Evolutionary conservation across 257 asterid species (phyloP), one percentile per base, ranked within the genome.

Genomic region (Plantago elongata): DNA sequence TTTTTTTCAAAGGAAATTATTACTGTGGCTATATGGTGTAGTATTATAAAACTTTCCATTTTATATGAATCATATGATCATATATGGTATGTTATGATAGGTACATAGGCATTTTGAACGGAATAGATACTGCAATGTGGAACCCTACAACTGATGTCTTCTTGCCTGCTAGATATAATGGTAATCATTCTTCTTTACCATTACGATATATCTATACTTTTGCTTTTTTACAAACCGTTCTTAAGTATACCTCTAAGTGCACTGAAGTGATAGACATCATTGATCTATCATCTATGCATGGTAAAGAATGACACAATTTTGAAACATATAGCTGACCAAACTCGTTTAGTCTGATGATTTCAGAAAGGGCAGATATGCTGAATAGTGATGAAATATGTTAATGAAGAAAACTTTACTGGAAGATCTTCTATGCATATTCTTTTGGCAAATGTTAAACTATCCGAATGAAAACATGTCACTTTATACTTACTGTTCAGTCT

Each of bases 101-200:
- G 92, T 89, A 89, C 79, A 64, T 70, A 45, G 97, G 95, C 34
- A 80, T 87, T 66, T 74, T 87, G 81, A 89, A 89, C 46, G 95
- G 94, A 73, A 89, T 89, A 54, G 94, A 89, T 76, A 78, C 90
- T 65, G 82, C 68, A 46, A 76, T 87, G 65, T 87, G 97, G 97
- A 87, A 89, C 80, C 95, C 95, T 57, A 88, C 94, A 46, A 84
- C 84, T 1, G 94, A 87, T 64, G 62, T 66, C 63, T 84, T 75
- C 81, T 81, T 89, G 84, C 95, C 95, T 60, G 86, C 91, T 75
- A 87, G 81, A 57, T 87, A 74, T 74, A 88, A 83, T 75, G 95
- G 97, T 89, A 83, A 77, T 37, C 43, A 38, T 52, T 58, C 64
- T 69, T 76, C 22, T 38, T n/a, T 56, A 34, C 59, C 63, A 14